These are phyloP conservation scores for Cyberlindnera mississippiensis DNA, from an alignment of 805 yeast genomes.

Conservation along the genomic window DNA sequence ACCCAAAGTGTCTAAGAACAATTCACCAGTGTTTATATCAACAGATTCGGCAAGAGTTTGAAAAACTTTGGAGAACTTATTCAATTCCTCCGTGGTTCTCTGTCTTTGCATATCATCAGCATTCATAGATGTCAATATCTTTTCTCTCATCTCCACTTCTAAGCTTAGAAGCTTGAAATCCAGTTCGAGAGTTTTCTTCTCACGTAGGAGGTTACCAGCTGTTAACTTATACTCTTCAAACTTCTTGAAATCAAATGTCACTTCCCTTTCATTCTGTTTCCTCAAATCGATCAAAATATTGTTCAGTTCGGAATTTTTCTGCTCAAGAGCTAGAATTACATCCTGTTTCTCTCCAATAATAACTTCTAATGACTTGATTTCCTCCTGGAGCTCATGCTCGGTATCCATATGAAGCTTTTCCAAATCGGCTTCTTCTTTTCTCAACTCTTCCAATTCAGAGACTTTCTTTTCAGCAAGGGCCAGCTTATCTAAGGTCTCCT, in stretches of 20 bases:
- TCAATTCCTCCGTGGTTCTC: conserved; percentile 1
- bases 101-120: not conserved
- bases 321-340: conserved; percentile 10
- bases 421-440: conserved; percentile 45
- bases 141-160: conserved; percentile 1
- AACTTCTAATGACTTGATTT: conserved; percentile 31
- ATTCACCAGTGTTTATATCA: conserved; percentile 2
- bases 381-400: conserved; percentile 40
- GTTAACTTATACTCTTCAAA: conserved; percentile 6
- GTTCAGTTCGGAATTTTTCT: conserved; percentile 18
- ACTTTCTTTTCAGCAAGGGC: conserved; percentile 34
- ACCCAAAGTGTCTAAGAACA: conserved; percentile 5
- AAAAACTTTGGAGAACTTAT: not conserved
- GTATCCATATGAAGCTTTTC: conserved; percentile 40
- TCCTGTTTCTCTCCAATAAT: conserved; percentile 17
- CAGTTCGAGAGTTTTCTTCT: conserved; percentile 5
- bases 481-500: conserved; percentile 35
- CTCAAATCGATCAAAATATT: conserved; percentile 3
- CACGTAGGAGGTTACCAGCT: conserved; percentile 1
- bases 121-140: not conserved
- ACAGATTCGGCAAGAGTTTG: not conserved
- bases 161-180: conserved; percentile 5
- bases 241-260: conserved; percentile 3
- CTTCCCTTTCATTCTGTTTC: conserved; percentile 1
- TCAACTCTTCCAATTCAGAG: conserved; percentile 45